Base-by-base conservation (phyloP, 129 eudicot species). In the Flaveria sonorensis region DNA sequence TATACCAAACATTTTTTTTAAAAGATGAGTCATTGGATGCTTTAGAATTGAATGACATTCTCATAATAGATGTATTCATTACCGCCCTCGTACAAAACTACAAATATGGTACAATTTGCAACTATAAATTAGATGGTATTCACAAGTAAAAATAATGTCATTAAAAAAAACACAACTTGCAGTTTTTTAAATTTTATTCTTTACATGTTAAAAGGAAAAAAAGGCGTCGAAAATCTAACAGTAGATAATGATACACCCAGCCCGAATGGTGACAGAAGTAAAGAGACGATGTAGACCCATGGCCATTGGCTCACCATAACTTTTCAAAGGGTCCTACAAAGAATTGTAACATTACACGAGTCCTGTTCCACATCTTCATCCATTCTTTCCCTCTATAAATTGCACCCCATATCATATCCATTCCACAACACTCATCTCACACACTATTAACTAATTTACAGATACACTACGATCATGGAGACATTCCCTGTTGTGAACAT, bases 401-500 rank as follows among this genome's bases (percentile, higher is more conserved):
- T 60, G 76, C 79, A 76, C 72, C 64, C 83, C 70, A 46, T 73
- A 36, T 36, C 40, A 36, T 36, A 36, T 36, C 51, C 70, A n/a
- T 18, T 40, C 14, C 46, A 43, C 78, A 64, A 47, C 79, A 75
- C 57, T 69, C 24, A 57, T 30, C 30, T 26, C 57, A 59, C 18
- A 42, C 19, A 12, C 5, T 30, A 30, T 36, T 36, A 52, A 30
- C 36, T 30, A 30, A 3, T 42, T 42, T 57, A 57, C 78, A 48
- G 2, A 21, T 9, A 59, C 3, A 23, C 11, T 9, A 57, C 1
- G 8, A 21, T 10, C 3, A 23, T 20, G 91, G 93, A 75, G 62
- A 80, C 76, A 56, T 91, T 94, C 81, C 98, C 98, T 66, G 45
- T 94, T 61, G 85, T 94, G 50, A 80, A 84, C 87, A 76, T 94